These are phyloP conservation scores for Alternaria infectoria DNA, from an alignment of 2,329 filamentous ascomycete genomes.

Conservation along the genomic window DNA sequence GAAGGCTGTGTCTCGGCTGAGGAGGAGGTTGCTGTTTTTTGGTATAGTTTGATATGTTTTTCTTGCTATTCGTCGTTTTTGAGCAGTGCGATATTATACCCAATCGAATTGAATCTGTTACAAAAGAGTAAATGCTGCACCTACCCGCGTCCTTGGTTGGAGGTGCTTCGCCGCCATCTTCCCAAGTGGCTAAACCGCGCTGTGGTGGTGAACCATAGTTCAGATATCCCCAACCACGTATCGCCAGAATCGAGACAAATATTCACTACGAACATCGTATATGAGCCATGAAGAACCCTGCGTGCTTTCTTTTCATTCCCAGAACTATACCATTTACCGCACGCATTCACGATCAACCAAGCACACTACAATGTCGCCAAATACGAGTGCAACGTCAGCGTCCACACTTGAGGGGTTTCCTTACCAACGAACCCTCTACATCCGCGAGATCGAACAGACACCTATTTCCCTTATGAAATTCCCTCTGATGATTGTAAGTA, in stretches of 20 bases:
- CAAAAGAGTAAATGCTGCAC: rapidly evolving
- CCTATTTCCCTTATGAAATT: neutral
- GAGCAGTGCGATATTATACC: neutral
- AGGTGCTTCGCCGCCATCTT: neutral
- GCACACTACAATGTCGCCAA: neutral
- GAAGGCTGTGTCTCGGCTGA: neutral
- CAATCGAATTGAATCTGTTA: neutral
- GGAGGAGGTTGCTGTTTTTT: neutral
- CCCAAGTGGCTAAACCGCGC: neutral
- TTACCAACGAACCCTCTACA: neutral
- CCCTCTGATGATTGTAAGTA: neutral
- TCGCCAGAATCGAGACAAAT: neutral
- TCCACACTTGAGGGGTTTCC: neutral
- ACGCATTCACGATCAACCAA: neutral
- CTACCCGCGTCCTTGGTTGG: neutral
- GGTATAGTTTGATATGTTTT: neutral
- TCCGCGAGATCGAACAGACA: neutral
- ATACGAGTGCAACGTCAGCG: neutral
- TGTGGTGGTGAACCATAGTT: neutral
- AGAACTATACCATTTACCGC: neutral
- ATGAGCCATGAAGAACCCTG: neutral
- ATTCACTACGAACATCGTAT: neutral
- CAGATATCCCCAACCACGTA: neutral
- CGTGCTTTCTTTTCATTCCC: neutral
- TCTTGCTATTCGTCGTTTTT: neutral